Evolutionary conservation across 495 filamentous ascomycete genomes (phyloP), one percentile per base, ranked within the genome.

Genomic region (Xylaria grammica): DNA sequence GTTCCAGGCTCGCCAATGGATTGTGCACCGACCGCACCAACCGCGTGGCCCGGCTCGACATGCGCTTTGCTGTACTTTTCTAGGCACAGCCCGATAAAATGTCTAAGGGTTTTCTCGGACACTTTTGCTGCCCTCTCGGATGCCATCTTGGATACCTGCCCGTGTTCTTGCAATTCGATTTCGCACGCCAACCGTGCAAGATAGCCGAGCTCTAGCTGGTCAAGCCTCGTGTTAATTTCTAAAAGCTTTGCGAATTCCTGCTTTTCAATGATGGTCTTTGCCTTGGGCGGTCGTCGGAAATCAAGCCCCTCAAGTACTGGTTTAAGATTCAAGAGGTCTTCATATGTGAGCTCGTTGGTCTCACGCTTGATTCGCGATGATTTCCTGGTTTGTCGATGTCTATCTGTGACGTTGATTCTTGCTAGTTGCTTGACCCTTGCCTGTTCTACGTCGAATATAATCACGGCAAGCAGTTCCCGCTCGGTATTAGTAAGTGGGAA

Each of bases 1-100:
- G 96, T 99, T 74, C 96, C 95, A 0, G 96, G 95, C 72, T 99
- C 96, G 73, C 96, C 95, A 71, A 99, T 98, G 30, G 93, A 97
- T 77, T 99, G 96, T 15, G 96, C 96, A 68, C 94, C 95, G 36
- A 98, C 92, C 11, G 95, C 96, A 60, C 96, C 95, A n/a, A 98
- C 95, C 13, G 95, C 95, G 71, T 97, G 94, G 3, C 96, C 96
- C 8, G 95, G 92, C 73, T 99, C 92, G 42, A 95, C 90, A 62
- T 90, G 91, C 3, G 94, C 92, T 72, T 86, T 92, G 66, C 91
- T 87, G 76, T 97, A 98, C 75, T 97, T 98, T 65, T 83, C 81
- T 40, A 99, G 78, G 72, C 95, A 99, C 30, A 90, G 78, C n/a
- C 78, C 67, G 61, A 99, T 88, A 79, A 98, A 99, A 9, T 82